Conservation (phyloP, 1,284 basidiomycete genomes). For the Trichosporon coremiiforme region DNA sequence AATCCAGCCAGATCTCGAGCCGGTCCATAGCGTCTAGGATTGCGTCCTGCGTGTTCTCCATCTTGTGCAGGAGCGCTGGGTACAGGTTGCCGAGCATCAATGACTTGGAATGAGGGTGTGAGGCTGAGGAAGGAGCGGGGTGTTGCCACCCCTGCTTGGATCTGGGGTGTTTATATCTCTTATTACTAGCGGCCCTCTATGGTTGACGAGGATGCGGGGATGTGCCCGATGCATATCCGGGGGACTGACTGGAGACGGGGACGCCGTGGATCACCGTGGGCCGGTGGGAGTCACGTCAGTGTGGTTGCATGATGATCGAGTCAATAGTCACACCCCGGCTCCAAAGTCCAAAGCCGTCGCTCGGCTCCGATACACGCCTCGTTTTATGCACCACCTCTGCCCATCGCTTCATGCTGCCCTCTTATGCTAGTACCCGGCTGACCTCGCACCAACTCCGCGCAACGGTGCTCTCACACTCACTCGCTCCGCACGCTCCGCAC, state of each 20-base stretch:
- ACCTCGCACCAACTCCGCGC: too few species aligned
- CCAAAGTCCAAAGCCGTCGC: too few species aligned
- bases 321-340: background rate
- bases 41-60: background rate
- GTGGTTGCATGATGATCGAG: background rate
- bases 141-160: background rate
- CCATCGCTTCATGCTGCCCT: background rate
- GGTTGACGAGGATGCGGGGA: background rate
- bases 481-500: background rate
- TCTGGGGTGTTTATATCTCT: background rate
- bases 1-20: slow-evolving; percentile 11
- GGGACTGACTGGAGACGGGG: background rate
- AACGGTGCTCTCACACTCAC: background rate
- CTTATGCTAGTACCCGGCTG: too few species aligned
- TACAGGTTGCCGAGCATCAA: slow-evolving; percentile 3
- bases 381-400: background rate
- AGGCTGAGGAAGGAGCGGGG: too few species aligned
- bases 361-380: background rate
- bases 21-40: slow-evolving; percentile 10
- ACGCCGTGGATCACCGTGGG: background rate
- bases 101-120: too few species aligned
- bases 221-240: too few species aligned
- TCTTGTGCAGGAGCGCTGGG: background rate
- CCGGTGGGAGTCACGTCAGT: background rate
- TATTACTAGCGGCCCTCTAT: background rate